phyloP scores from a whole-genome alignment of 2,329 filamentous ascomycete species.

The Fusarium nematophilum region DNA sequence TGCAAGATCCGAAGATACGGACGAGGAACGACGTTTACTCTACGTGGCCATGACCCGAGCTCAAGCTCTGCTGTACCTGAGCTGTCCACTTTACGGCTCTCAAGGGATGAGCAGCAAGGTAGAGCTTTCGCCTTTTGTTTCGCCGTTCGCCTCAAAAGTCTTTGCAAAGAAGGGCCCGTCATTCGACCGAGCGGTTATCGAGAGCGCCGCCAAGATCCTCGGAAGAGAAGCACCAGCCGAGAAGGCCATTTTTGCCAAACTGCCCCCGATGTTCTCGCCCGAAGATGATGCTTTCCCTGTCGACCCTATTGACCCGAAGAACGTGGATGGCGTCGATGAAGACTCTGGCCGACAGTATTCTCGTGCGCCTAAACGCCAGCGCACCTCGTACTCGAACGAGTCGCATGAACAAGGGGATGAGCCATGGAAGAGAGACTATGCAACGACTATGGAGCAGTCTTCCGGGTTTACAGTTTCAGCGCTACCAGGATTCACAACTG shows the following conservation, averaged over 20 bases:
- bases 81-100: constrained; percentile 77
- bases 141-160: constrained; percentile 53
- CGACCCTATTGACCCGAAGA: constrained; percentile 63
- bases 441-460: constrained; percentile 71
- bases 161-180: constrained; percentile 75
- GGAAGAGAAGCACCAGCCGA: constrained; percentile 69
- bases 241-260: constrained; percentile 62
- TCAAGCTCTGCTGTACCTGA: constrained; percentile 86
- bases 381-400: constrained; percentile 30
- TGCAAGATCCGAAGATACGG: constrained; percentile 82
- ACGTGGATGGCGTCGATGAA: constrained; percentile 33
- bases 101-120: constrained; percentile 68
- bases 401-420: constrained; percentile 37
- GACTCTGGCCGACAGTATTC: constrained; percentile 31
- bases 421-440: constrained; percentile 58
- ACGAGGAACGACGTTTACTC: constrained; percentile 88
- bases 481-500: constrained; percentile 71
- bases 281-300: constrained; percentile 78
- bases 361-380: constrained; percentile 47
- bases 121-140: constrained; percentile 78
- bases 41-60: constrained; percentile 98
- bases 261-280: constrained; percentile 64
- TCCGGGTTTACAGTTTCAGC: constrained; percentile 69
- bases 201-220: constrained; percentile 78
- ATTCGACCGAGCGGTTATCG: constrained; percentile 71